These are phyloP conservation scores for Plasmodium blacklocki DNA, from an alignment of 169 alveolate genomes.

Conservation along the genomic window DNA sequence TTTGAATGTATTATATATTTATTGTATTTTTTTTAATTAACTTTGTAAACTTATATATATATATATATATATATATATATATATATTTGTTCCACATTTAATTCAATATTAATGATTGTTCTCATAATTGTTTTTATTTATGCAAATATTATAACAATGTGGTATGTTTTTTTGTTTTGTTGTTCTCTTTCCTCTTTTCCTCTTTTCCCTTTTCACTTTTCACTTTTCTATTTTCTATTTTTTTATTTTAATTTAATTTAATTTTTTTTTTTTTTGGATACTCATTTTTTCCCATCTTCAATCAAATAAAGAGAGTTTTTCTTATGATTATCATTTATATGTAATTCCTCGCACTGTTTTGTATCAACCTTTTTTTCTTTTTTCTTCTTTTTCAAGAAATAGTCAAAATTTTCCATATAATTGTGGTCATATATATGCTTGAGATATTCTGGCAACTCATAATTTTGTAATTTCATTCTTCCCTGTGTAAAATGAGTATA, in stretches of 20 bases:
- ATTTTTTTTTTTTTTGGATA: not conserved
- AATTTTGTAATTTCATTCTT: conserved; percentile 36
- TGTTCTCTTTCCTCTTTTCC: not conserved
- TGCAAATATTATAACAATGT: not conserved
- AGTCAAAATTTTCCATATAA: conserved; percentile 64
- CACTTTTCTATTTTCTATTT: too few relatives aligned
- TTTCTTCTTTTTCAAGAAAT: conserved; percentile 55
- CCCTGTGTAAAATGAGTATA: conserved; percentile 41
- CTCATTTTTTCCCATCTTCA: not conserved
- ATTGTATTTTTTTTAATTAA: not conserved
- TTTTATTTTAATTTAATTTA: too few relatives aligned
- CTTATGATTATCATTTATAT: conserved; percentile 1
- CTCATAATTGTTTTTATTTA: not conserved
- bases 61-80: too few relatives aligned
- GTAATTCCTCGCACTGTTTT: not conserved
- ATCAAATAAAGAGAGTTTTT: not conserved
- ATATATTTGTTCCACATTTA: too few relatives aligned
- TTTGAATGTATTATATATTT: not conserved
- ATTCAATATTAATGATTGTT: not conserved
- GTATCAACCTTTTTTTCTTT: not conserved
- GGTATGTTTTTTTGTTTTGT: not conserved
- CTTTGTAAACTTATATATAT: not conserved
- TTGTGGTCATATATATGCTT: conserved; percentile 72
- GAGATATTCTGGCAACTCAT: conserved; percentile 58
- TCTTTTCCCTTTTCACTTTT: not conserved